Evolutionary conservation across 2,329 filamentous ascomycete genomes (phyloP).

Genomic region (Geoglossum cookeanum): DNA sequence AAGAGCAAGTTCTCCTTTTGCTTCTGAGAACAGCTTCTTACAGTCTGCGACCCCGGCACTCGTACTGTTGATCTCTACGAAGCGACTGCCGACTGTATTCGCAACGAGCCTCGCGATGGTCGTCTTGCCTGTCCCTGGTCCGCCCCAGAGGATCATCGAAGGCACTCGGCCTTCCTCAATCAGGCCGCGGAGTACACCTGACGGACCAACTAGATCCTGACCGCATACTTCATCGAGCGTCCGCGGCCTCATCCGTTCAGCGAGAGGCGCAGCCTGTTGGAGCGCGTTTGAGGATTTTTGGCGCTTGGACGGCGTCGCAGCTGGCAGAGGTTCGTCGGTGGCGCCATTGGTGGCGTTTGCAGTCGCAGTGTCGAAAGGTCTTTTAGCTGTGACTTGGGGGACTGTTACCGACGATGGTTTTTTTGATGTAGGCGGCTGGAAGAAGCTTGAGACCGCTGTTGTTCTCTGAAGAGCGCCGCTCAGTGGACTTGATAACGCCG

Average conservation of each 20-base stretch:
- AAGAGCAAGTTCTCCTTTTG: conserved; percentile 56
- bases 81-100: conserved; percentile 59
- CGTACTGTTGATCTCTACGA: conserved; percentile 92
- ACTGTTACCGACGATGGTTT: conserved; percentile 18
- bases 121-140: conserved; percentile 66
- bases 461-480: conserved; percentile 25
- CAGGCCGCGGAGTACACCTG: conserved; percentile 67
- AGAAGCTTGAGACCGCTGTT: conserved; percentile 30
- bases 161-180: conserved; percentile 76
- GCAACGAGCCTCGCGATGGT: conserved; percentile 88
- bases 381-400: conserved; percentile 9
- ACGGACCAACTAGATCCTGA: conserved; percentile 72
- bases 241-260: conserved; percentile 80
- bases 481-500: conserved; percentile 30
- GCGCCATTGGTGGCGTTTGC: conserved; percentile 8
- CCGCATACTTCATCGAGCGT: conserved; percentile 74
- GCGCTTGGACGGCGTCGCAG: conserved; percentile 37
- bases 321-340: conserved; percentile 9
- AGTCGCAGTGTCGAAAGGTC: conserved; percentile 10
- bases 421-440: conserved; percentile 20
- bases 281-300: conserved; percentile 40
- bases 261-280: conserved; percentile 59
- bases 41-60: conserved; percentile 73
- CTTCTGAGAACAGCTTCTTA: conserved; percentile 80
- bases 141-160: conserved; percentile 89